Conservation (phyloP, 495 filamentous ascomycete species). For the Aspergillus diversus region DNA sequence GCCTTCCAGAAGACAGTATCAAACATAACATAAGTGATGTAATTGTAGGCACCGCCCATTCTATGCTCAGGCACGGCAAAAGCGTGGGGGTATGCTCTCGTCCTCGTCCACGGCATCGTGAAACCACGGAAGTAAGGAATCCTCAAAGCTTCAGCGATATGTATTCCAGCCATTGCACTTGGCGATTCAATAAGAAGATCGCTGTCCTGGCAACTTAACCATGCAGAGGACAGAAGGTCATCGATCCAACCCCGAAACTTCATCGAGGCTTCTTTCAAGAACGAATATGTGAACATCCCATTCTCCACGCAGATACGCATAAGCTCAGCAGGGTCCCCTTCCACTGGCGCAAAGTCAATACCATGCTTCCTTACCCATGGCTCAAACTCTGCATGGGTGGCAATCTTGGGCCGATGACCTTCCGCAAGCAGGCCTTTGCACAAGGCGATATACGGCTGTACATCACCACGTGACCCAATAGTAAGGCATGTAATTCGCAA, state of each 20-base stretch:
- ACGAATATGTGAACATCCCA: conserved; percentile 94
- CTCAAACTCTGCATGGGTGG: conserved; percentile 89
- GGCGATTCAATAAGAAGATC: conserved; percentile 94
- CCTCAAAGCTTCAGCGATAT: conserved; percentile 92
- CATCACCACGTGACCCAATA: conserved; percentile 93
- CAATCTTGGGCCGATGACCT: conserved; percentile 85
- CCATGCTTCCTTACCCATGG: conserved; percentile 88
- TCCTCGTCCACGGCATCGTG: conserved; percentile 98
- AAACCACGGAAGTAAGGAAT: conserved; percentile 98
- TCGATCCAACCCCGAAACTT: conserved; percentile 97
- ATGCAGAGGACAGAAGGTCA: conserved; percentile 80
- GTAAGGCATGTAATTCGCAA: conserved; percentile 91
- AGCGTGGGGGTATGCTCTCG: conserved; percentile 93
- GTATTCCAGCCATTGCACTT: conserved; percentile 97
- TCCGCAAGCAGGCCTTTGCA: conserved; percentile 89
- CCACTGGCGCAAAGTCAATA: conserved; percentile 87
- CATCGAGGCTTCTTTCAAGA: conserved; percentile 80
- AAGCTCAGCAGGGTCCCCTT: conserved; percentile 89
- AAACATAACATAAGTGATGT: conserved; percentile 94
- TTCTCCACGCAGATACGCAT: conserved; percentile 97
- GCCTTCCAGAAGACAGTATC: conserved; percentile 97
- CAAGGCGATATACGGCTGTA: conserved; percentile 95
- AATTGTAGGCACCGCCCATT: conserved; percentile 94
- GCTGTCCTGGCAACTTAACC: conserved; percentile 80
- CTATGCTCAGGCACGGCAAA: conserved; percentile 94